Base-by-base conservation (phyloP, 768 basidiomycete species). In the Butyriboletus loyo region DNA sequence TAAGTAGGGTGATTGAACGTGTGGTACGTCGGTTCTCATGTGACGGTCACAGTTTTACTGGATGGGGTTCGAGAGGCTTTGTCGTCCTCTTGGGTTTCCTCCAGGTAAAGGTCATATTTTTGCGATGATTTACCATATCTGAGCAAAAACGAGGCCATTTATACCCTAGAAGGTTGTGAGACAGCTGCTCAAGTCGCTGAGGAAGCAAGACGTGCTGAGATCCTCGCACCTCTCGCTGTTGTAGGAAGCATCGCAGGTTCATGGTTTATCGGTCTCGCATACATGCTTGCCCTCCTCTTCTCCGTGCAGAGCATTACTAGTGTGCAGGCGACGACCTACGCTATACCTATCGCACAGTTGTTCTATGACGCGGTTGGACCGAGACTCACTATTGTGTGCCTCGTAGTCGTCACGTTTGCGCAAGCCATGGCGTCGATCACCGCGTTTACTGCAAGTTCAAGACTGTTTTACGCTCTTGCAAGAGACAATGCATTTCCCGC, bases 111-210 rank as follows among this genome's bases (percentile, higher is more conserved):
- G 11, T 3, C 24, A 17, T 28, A 3, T 24, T 5, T 36, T 39
- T 25, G 14, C 2, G 6, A 17, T 19, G 11, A 3, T n/a, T n/a
- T 31, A 21, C 40, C 7, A 19, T 22, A 38, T 14, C 50, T 52
- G 39, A 55, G 35, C 41, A 37, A 14, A 17, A 17, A 32, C 2
- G 25, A 78, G 75, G 79, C 81, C 7, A 82, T 83, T 13, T 83
- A 83, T 56, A 82, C 82, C 2, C 72, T 82, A 25, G 82, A 82
- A 66, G 82, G 82, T 22, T 82, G 81, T 61, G 82, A 83, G 60
- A 83, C 81, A 5, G 80, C 82, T 36, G 81, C 82, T n/a, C 82
- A 83, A 60, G 76, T 83, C 7, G 82, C 81, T 6, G 82, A 84
- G 63, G 81, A 84, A 62, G 80, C 80, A 30, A 69, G 74, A 43